A percentile compares a stretch with the other conserved stretches of the same genome.
phyloP scores from a whole-genome alignment of 768 basidiomycete genomes.

The Collybia nuda region DNA sequence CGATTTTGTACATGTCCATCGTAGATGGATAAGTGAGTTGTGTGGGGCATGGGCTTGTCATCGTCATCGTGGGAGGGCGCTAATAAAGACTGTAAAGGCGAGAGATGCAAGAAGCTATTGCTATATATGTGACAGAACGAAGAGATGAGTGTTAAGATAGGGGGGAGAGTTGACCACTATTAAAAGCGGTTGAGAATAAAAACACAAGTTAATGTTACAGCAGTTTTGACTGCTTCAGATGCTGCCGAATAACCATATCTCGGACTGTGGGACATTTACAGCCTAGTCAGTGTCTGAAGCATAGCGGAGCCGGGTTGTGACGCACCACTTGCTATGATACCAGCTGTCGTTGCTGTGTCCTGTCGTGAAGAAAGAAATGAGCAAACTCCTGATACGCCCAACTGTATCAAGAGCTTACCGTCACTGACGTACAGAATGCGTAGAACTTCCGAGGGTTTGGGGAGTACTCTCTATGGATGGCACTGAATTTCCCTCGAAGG shows the following conservation, averaged over 20 bases:
- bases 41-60: too few relatives aligned
- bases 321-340: constrained; percentile 50
- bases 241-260: constrained; percentile 81
- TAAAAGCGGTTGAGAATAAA: neutral
- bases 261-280: constrained; percentile 45
- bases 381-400: neutral
- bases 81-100: too few relatives aligned
- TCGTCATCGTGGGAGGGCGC: too few relatives aligned
- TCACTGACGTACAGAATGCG: constrained; percentile 61
- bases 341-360: constrained; percentile 58
- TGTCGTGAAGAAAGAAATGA: constrained; percentile 16
- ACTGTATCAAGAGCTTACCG: constrained; percentile 37
- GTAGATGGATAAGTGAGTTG: too few relatives aligned
- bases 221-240: constrained; percentile 71
- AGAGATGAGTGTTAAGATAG: neutral
- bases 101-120: neutral
- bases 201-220: constrained; percentile 34
- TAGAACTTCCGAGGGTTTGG: constrained; percentile 54
- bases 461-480: constrained; percentile 55
- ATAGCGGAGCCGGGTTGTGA: neutral
- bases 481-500: constrained; percentile 43
- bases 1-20: too few relatives aligned
- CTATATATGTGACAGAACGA: constrained; percentile 2
- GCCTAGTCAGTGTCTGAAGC: neutral
- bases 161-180: neutral